phyloP scores from a whole-genome alignment of 805 yeast species.

The Suhomyces faveliae region DNA sequence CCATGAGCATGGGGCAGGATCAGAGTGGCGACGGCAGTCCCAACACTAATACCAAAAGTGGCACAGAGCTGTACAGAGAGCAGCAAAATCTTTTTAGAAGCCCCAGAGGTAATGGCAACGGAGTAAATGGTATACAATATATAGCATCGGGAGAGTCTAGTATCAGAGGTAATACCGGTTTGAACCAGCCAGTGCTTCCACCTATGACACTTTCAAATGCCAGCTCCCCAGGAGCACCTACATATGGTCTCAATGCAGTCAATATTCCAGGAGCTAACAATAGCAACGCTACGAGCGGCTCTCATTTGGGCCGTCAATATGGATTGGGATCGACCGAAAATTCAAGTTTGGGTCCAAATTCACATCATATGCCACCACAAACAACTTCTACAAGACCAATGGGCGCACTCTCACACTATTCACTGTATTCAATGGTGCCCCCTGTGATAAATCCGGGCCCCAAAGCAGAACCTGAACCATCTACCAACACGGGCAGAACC shows the following conservation, averaged over 20 bases:
- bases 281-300: neutral
- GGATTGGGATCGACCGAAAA: neutral
- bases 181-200: neutral
- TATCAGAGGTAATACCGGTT: neutral
- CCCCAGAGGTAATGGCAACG: neutral
- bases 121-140: neutral
- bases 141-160: neutral
- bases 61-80: neutral
- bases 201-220: neutral
- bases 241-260: neutral
- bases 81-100: neutral
- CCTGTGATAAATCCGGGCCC: neutral
- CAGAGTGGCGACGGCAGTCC: neutral
- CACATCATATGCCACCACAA: neutral
- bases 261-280: neutral
- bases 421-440: neutral
- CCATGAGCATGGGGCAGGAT: neutral
- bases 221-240: neutral
- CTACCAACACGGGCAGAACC: neutral
- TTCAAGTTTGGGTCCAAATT: neutral
- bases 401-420: neutral
- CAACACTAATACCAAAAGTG: neutral
- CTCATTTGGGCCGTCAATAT: neutral
- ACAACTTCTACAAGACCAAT: neutral
- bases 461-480: neutral